Evolutionary conservation across 352 stramenopile species (phyloP).

Genomic region (Phytopythium sindhum): DNA sequence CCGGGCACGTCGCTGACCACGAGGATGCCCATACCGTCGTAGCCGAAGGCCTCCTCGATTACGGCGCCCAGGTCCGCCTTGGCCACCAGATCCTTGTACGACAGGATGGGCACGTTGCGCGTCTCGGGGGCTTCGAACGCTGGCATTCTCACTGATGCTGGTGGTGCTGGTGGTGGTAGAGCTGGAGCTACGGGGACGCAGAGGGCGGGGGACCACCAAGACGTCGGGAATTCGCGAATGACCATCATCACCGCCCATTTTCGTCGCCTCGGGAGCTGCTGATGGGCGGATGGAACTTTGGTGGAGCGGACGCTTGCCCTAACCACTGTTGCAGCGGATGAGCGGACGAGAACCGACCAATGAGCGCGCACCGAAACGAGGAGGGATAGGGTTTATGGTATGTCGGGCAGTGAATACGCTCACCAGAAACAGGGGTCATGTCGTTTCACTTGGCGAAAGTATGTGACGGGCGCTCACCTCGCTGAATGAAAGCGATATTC

Average conservation of each 20-base stretch:
- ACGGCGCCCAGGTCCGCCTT: constrained; percentile 40
- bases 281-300: not conserved
- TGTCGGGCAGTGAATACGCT: not conserved
- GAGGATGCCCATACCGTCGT: constrained; percentile 89
- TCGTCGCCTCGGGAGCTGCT: not conserved
- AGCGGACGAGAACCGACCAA: not conserved
- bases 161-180: not conserved
- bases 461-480: not conserved
- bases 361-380: not conserved
- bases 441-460: not conserved
- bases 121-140: constrained; percentile 16
- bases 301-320: not conserved
- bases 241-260: not conserved
- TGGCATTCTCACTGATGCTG: not conserved
- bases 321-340: not conserved
- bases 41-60: constrained; percentile 85
- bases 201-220: not conserved
- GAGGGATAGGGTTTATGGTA: not conserved
- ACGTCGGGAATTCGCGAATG: not conserved
- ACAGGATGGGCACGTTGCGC: constrained; percentile 61
- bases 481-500: not conserved
- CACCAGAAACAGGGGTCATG: not conserved
- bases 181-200: not conserved
- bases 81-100: constrained; percentile 47
- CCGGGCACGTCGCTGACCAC: constrained; percentile 85